These are phyloP conservation scores for Carallia brachiata DNA, from an alignment of 345 rosid species.

Conservation along the genomic window DNA sequence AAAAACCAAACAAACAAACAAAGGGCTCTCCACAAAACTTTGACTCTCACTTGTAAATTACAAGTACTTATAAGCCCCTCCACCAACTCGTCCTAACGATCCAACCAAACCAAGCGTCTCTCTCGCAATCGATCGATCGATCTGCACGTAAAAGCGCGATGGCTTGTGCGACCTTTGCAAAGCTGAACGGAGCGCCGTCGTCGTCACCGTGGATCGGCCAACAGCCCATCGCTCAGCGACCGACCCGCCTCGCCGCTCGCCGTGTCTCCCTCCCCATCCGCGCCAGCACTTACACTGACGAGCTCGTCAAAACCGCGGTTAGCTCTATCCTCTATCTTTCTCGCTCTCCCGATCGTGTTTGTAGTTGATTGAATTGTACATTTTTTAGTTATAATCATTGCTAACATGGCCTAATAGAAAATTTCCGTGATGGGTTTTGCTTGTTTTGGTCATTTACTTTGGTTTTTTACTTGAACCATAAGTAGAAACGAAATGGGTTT, in stretches of 20 bases:
- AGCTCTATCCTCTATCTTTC: constrained; percentile 24
- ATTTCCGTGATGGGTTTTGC: no score
- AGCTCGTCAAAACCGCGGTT: constrained; percentile 91
- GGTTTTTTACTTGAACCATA: no score
- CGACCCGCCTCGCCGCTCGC: constrained; percentile 27
- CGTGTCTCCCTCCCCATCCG: constrained; percentile 75
- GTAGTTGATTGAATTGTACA: no score
- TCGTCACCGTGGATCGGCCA: constrained; percentile 78
- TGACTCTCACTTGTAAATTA: not conserved
- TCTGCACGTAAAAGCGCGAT: constrained; percentile 25
- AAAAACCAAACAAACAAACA: not conserved
- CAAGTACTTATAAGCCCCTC: not conserved
- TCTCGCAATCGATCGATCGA: not conserved
- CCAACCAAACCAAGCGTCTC: no score
- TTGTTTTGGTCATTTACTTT: no score
- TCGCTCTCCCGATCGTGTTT: no score
- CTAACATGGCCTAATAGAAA: no score
- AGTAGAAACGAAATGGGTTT: no score
- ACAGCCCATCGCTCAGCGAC: constrained; percentile 47
- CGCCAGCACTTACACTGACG: constrained; percentile 72
- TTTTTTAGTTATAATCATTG: not conserved
- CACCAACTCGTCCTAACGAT: not conserved
- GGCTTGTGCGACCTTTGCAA: constrained; percentile 78
- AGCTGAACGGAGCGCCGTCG: constrained; percentile 63
- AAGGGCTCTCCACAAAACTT: not conserved